A percentile compares a stretch with the other conserved stretches of the same genome.
Conservation (phyloP, 1,284 basidiomycete genomes). For the Cutaneotrichosporon dermatis region DNA sequence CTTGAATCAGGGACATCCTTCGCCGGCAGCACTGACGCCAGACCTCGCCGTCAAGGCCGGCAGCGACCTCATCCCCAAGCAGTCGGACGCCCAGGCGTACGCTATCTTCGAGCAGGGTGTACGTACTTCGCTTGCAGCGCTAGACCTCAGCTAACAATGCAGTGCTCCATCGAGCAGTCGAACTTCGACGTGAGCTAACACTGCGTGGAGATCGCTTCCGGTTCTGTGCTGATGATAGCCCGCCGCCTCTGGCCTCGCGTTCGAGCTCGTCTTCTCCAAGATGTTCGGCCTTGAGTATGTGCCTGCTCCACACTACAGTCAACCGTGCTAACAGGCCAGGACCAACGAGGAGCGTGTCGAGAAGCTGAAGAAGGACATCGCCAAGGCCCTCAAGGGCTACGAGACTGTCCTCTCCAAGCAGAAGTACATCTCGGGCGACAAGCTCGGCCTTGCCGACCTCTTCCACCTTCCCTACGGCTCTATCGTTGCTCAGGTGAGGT, state of each 20-base stretch:
- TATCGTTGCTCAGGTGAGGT: constrained; percentile 5
- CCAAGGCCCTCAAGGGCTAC: constrained; percentile 53
- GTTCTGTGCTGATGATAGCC: constrained; percentile 12
- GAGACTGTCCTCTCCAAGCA: constrained; percentile 56
- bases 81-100: constrained; percentile 47
- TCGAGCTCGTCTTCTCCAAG: constrained; percentile 51
- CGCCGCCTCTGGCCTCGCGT: constrained; percentile 47
- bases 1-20: no score
- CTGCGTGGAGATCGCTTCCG: no score
- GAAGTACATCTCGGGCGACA: constrained; percentile 56
- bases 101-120: constrained; percentile 58
- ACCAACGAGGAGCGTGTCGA: constrained; percentile 45
- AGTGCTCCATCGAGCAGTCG: constrained; percentile 50
- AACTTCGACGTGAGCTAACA: constrained; percentile 52
- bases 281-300: constrained; percentile 9
- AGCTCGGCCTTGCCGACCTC: constrained; percentile 57
- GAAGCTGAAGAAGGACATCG: constrained; percentile 38
- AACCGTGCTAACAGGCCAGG: neutral
- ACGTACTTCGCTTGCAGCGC: no score
- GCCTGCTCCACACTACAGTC: neutral
- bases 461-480: constrained; percentile 55
- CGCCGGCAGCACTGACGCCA: constrained; percentile 9
- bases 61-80: constrained; percentile 26
- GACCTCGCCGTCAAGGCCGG: constrained; percentile 26
- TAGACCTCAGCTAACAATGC: constrained; percentile 12